Conservation (phyloP, 495 filamentous ascomycete species). For the Penicillium angulare region DNA sequence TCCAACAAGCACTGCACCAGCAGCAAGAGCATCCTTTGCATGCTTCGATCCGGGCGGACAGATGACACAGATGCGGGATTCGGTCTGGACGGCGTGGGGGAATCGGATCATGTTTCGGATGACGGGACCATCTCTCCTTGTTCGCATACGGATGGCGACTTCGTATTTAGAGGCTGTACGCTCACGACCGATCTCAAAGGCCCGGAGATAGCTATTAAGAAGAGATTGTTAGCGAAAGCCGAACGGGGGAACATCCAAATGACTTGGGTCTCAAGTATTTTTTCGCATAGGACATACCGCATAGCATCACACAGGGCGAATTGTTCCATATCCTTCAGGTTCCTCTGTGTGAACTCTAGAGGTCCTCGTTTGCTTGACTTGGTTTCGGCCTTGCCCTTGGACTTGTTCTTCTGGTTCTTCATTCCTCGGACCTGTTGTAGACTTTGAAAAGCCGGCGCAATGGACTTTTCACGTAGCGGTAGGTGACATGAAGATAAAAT, state of each 20-base stretch:
- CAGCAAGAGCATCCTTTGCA: slow-evolving; percentile 65
- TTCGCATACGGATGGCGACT: slow-evolving; percentile 72
- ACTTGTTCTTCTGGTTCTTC: slow-evolving; percentile 37
- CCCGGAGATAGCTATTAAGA: slow-evolving; percentile 73
- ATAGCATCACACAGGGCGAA: slow-evolving; percentile 90
- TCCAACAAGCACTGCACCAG: slow-evolving; percentile 79
- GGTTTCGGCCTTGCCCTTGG: slow-evolving; percentile 45
- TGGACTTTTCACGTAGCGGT: slow-evolving; percentile 29
- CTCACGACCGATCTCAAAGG: slow-evolving; percentile 82
- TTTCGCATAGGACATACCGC: slow-evolving; percentile 58
- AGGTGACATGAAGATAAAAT: slow-evolving; percentile 38
- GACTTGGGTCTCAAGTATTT: neutral
- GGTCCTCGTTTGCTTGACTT: slow-evolving; percentile 66
- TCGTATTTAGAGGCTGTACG: slow-evolving; percentile 81
- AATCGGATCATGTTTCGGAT: slow-evolving; percentile 85
- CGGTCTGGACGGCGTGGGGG: slow-evolving; percentile 83
- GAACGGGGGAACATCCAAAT: neutral
- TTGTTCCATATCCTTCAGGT: slow-evolving; percentile 61
- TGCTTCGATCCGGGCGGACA: slow-evolving; percentile 71
- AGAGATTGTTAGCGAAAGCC: slow-evolving; percentile 10
- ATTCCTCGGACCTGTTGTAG: slow-evolving; percentile 41
- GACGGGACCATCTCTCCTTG: slow-evolving; percentile 76
- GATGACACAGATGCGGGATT: slow-evolving; percentile 82
- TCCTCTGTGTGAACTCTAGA: slow-evolving; percentile 59
- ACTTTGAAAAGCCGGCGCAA: slow-evolving; percentile 32